Percentiles rank a stretch among this genome's conserved stretches.
Evolutionary conservation across 495 filamentous ascomycete genomes (phyloP).

Genomic region (Daldinia vernicosa): DNA sequence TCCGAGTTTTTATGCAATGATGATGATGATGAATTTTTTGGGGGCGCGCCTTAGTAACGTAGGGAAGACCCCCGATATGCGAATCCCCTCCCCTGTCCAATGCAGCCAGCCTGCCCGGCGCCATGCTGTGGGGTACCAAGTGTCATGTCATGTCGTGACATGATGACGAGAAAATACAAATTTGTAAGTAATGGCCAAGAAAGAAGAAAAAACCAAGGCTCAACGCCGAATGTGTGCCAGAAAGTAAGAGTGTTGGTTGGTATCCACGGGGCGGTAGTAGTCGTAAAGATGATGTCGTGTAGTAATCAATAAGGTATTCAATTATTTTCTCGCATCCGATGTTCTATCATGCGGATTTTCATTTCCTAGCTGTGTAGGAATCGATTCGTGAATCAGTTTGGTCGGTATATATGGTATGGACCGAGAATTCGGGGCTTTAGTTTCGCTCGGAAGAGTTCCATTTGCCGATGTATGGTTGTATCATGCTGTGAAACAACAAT

Average conservation of each 20-base stretch:
- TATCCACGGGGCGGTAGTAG: background rate
- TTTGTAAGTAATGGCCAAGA: background rate
- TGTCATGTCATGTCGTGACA: too few species aligned
- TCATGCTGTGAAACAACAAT: conserved; percentile 36
- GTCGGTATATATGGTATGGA: conserved; percentile 1
- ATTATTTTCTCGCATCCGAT: background rate
- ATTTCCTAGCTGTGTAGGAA: background rate
- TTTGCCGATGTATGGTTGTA: conserved; percentile 41
- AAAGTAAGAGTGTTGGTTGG: background rate
- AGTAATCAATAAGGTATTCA: background rate
- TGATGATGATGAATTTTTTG: background rate
- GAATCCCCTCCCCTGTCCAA: conserved; percentile 8
- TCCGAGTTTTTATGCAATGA: conserved; percentile 15
- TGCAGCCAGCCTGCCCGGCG: conserved; percentile 13
- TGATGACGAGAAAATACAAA: background rate
- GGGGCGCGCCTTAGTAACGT: background rate
- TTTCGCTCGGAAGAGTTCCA: conserved; percentile 42
- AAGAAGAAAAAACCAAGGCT: background rate
- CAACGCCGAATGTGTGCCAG: background rate
- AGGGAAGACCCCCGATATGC: background rate
- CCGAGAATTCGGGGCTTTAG: conserved; percentile 4
- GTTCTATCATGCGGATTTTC: conserved; percentile 6
- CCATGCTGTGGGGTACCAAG: conserved; percentile 12
- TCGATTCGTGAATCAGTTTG: conserved; percentile 1
- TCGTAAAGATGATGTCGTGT: background rate